These are phyloP conservation scores for Fusarium miscanthi DNA, from an alignment of 2,329 filamentous ascomycete genomes.

Conservation along the genomic window DNA sequence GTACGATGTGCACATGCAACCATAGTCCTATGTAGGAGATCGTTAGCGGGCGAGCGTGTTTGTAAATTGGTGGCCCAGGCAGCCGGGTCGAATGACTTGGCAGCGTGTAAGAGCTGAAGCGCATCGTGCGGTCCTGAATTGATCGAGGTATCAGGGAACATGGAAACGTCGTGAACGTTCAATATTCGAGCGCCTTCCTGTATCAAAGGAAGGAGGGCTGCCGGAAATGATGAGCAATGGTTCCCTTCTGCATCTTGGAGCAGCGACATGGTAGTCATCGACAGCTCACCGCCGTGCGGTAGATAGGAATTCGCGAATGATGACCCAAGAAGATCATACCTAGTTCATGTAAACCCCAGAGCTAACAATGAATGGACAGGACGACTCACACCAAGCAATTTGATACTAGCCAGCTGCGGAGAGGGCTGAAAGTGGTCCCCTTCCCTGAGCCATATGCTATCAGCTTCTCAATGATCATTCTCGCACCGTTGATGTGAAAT, in stretches of 20 bases:
- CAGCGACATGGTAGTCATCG: background rate
- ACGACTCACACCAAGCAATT: background rate
- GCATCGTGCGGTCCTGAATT: background rate
- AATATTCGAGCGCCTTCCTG: background rate
- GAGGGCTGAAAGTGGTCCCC: background rate
- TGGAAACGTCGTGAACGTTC: accelerated
- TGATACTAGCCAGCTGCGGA: background rate
- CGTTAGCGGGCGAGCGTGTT: background rate
- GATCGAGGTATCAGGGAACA: accelerated
- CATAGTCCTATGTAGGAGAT: background rate
- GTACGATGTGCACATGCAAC: background rate
- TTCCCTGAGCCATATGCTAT: accelerated
- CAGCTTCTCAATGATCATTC: background rate
- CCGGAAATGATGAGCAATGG: background rate
- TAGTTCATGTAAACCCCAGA: background rate
- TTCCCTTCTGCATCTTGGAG: background rate
- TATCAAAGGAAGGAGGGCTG: background rate
- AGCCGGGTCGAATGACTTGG: background rate
- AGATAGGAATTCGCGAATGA: background rate
- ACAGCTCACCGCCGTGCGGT: background rate
- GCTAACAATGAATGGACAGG: accelerated
- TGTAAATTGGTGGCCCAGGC: background rate
- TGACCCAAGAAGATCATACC: background rate
- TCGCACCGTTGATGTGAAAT: background rate
- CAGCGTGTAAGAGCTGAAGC: background rate